Conservation (phyloP, 257 asterid species). For the Ilex aquifolium region DNA sequence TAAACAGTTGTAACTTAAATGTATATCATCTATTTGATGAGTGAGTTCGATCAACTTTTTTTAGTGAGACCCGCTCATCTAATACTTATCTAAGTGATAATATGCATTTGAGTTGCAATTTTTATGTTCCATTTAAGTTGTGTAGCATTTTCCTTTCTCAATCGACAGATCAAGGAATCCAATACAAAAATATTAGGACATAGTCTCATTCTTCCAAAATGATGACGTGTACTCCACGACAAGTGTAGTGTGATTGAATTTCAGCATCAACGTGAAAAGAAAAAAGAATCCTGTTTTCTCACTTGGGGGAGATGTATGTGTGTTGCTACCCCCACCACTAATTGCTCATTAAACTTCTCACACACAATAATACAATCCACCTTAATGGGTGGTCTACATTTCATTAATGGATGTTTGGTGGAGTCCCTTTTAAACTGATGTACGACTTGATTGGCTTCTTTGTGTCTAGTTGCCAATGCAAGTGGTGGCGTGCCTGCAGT, state of each 20-base stretch:
- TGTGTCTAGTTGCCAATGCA: constrained; percentile 9
- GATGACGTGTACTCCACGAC: constrained; percentile 40
- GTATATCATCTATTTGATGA: no score
- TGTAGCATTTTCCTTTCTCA: no score
- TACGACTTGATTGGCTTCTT: constrained; percentile 22
- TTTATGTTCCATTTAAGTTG: no score
- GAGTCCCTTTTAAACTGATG: constrained; percentile 32
- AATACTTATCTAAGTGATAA: no score
- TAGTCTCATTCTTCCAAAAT: background rate
- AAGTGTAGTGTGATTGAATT: constrained; percentile 5
- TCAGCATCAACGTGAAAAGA: background rate
- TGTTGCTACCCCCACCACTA: constrained; percentile 15
- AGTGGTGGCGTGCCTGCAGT: constrained; percentile 20
- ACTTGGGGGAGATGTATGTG: background rate
- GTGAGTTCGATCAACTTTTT: no score
- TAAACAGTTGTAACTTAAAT: no score
- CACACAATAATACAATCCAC: constrained; percentile 26
- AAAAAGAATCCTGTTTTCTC: background rate
- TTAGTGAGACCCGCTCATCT: no score
- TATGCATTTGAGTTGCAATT: no score
- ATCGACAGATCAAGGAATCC: no score
- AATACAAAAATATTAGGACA: no score
- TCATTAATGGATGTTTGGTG: constrained; percentile 39
- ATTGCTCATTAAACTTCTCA: constrained; percentile 10
- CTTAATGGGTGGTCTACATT: constrained; percentile 40